A percentile compares a stretch with the other conserved stretches of the same genome.
These are phyloP conservation scores for Calvatia gigantea DNA, from an alignment of 768 basidiomycete species.

Conservation along the genomic window DNA sequence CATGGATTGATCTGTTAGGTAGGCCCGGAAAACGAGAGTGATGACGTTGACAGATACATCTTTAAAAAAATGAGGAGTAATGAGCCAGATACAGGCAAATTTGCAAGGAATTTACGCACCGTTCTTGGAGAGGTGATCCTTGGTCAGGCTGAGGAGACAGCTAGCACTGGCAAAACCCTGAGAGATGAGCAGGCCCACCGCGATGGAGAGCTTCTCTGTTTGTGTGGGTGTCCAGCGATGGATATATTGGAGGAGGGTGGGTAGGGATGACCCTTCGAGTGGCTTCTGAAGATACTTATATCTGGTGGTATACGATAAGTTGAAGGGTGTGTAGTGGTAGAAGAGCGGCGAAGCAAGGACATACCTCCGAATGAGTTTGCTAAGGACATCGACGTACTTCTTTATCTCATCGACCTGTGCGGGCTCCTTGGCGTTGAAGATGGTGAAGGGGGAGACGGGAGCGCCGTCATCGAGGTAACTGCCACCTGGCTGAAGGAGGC, in stretches of 20 bases:
- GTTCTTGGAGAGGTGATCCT: slow-evolving; percentile 95
- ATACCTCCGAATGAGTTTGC: slow-evolving; percentile 93
- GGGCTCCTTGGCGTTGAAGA: slow-evolving; percentile 79
- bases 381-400: slow-evolving; percentile 91
- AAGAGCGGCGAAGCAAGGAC: slow-evolving; percentile 12
- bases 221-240: slow-evolving; percentile 77
- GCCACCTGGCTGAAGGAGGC: slow-evolving; percentile 95
- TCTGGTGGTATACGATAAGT: slow-evolving; percentile 36
- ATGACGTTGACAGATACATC: slow-evolving; percentile 77
- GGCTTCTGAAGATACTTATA: slow-evolving; percentile 99
- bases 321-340: slow-evolving; percentile 9
- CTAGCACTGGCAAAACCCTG: slow-evolving; percentile 78
- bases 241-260: slow-evolving; percentile 83
- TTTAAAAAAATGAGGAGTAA: slow-evolving; percentile 27
- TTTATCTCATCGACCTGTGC: slow-evolving; percentile 83
- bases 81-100: slow-evolving; percentile 1
- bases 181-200: slow-evolving; percentile 78
- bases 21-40: slow-evolving; percentile 77
- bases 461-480: slow-evolving; percentile 85
- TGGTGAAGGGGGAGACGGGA: slow-evolving; percentile 83
- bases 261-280: slow-evolving; percentile 82
- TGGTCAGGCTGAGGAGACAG: slow-evolving; percentile 79
- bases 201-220: slow-evolving; percentile 80
- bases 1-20: slow-evolving; percentile 79
- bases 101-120: slow-evolving; percentile 38